These are phyloP conservation scores for Pilatotrama ljubarskyi DNA, from an alignment of 768 basidiomycete genomes.

Conservation along the genomic window DNA sequence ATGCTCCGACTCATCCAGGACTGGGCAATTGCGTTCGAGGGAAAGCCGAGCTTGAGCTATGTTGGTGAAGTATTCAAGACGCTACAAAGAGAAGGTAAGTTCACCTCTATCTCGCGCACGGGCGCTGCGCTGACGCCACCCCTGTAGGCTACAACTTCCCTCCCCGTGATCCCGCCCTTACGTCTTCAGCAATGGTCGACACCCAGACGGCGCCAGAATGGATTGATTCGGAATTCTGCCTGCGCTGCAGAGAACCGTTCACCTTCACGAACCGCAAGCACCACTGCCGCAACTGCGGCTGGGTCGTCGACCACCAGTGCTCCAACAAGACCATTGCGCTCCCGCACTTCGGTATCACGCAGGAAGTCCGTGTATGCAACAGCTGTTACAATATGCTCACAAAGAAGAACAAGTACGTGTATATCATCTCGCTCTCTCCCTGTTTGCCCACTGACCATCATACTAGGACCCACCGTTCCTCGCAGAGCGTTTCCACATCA, in stretches of 20 bases:
- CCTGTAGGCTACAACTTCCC: slow-evolving; percentile 78
- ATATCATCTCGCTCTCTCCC: slow-evolving; percentile 31
- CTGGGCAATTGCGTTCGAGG: slow-evolving; percentile 90
- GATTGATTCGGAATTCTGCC: slow-evolving; percentile 94
- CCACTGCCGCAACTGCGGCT: slow-evolving; percentile 97
- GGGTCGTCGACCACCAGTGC: slow-evolving; percentile 93
- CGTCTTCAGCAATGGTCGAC: slow-evolving; percentile 84
- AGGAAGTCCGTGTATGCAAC: slow-evolving; percentile 94
- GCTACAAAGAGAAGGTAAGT: slow-evolving; percentile 73
- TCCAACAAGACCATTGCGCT: slow-evolving; percentile 81
- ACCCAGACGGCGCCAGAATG: slow-evolving; percentile 93
- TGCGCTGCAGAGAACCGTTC: slow-evolving; percentile 89
- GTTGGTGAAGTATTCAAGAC: slow-evolving; percentile 79
- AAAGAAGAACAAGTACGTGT: slow-evolving; percentile 60
- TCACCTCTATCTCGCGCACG: not conserved
- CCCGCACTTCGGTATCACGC: slow-evolving; percentile 90
- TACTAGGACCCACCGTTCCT: slow-evolving; percentile 51
- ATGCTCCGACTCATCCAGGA: slow-evolving; percentile 84
- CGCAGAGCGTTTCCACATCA: slow-evolving; percentile 52
- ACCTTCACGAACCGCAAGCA: slow-evolving; percentile 97
- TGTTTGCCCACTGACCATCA: slow-evolving; percentile 5
- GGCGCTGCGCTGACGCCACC: not conserved
- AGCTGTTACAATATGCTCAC: slow-evolving; percentile 78
- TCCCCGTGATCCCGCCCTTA: slow-evolving; percentile 66
- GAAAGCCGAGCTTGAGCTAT: slow-evolving; percentile 71